phyloP scores from a whole-genome alignment of 2,329 filamentous ascomycete species.

The Trichophaea hybrida region DNA sequence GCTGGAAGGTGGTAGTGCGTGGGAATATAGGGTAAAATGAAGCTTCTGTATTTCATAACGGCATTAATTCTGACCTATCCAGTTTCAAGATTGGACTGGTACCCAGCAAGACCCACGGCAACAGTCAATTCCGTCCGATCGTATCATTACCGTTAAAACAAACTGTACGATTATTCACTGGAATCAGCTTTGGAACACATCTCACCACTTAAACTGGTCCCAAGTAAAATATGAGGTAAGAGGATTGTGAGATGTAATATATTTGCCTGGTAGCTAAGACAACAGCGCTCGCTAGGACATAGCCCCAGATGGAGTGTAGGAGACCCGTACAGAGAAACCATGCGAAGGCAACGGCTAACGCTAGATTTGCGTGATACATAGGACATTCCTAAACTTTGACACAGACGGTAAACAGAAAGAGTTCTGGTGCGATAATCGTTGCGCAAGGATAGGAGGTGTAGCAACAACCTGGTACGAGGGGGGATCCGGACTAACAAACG shows the following conservation, averaged over 20 bases:
- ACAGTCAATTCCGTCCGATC: neutral
- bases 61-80: neutral
- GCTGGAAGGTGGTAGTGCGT: neutral
- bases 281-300: neutral
- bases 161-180: neutral
- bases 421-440: neutral
- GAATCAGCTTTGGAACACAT: neutral
- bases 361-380: neutral
- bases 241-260: no score
- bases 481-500: neutral
- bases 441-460: neutral
- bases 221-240: neutral
- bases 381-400: conserved; percentile 1
- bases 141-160: neutral
- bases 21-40: neutral
- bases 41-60: neutral
- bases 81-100: neutral
- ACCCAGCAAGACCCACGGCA: neutral
- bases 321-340: no score
- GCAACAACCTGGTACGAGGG: neutral
- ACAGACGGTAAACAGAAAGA: neutral
- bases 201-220: neutral
- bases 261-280: neutral
- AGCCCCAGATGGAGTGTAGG: neutral
- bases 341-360: no score